Evolutionary conservation across 805 yeast genomes (phyloP), one percentile per base, ranked within the genome.

Genomic region (Jamesozyma spencerorum): DNA sequence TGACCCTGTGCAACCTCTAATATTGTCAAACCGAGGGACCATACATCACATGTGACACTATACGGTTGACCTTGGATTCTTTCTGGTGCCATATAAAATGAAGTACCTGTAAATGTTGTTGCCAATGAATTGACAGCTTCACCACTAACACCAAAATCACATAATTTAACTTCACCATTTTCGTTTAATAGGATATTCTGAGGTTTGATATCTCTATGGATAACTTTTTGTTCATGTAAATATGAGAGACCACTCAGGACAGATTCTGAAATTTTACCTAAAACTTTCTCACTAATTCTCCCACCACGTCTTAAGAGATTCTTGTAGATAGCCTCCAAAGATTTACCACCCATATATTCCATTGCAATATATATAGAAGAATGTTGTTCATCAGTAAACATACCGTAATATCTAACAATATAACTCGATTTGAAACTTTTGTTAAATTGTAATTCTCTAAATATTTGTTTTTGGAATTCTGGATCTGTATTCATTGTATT

Each of bases 81-180:
- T 62, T 92, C 98, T 0, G 98, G 98, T 0, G 98, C 97, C 98
- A 92, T 92, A 62, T 92, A 92, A 58, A 85, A 90, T 10, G 95
- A 88, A 0, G 98, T 92, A 2, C 98, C 98, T 0, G 96, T 92
- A 57, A 88, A 92, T 0, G 98, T 92, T 1, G 95, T 85, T 1
- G 97, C 97, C 36, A 92, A 68, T 0, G 96, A 86, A 60, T 92
- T 83, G 26, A 90, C 95, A 15, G 92, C 95, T 55, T 86, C 96
- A 10, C 98, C 98, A 56, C 94, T 81, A 20, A 92, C 98, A 17
- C 98, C 98, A 66, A 92, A 92, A 64, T 92, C 98, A 64, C 97
- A 90, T 39, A 92, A 66, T 59, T 92, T 92, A 38, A 90, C 88
- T 54, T 83, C 80, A 2, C 98, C 98, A 15, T 66, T 50, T 3